Base-by-base conservation (phyloP, 768 basidiomycete genomes). In the Russula vinacea region DNA sequence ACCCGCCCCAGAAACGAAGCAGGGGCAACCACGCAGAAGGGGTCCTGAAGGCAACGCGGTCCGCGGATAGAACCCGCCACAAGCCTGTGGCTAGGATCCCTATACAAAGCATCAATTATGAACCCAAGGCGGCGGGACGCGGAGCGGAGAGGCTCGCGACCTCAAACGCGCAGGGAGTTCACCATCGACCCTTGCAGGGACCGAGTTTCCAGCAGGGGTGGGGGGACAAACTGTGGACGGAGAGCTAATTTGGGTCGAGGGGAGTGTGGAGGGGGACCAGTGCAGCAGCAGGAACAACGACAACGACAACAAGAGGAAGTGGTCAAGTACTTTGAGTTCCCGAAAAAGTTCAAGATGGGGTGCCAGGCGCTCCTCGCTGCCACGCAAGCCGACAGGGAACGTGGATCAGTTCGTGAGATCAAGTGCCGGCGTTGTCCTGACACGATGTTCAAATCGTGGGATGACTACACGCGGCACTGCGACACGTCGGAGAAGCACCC, bases 131-230 rank as follows among this genome's bases (percentile, higher is more conserved):
- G n/a, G 53, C 33, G 14, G 53, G n/a, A 54, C 35, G 53, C 35
- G 53, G 53, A 53, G 52, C 52, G 14, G 52, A 35, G 52, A 35
- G 33, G n/a, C 52, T 35, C 52, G 52, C 33, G 52, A 33, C 19
- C 19, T 33, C 10, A 5, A 53, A 6, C 6, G n/a, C 13, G 24
- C 52, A 35, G 1, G 52, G 33, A 35, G n/a, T 53, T 53, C 17
- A 35, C n/a, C 19, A 33, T 19, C 51, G 13, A 53, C 16, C 19
- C 51, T 32, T 24, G 35, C 13, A 0, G 33, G 35, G 35, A 14
- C 52, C 52, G 7, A 22, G n/a, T 22, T 14, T 22, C 22, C 52
- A 54, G 35, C 35, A 37, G 53, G 35, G 6, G 11, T 35, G 8
- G 35, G 13, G 0, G 47, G 24, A 11, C 6, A 22, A 13, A 0